A percentile compares a stretch with the other conserved stretches of the same genome.
Conservation (phyloP, 495 filamentous ascomycete species). For the Podospora bellae-mahoneyi region DNA sequence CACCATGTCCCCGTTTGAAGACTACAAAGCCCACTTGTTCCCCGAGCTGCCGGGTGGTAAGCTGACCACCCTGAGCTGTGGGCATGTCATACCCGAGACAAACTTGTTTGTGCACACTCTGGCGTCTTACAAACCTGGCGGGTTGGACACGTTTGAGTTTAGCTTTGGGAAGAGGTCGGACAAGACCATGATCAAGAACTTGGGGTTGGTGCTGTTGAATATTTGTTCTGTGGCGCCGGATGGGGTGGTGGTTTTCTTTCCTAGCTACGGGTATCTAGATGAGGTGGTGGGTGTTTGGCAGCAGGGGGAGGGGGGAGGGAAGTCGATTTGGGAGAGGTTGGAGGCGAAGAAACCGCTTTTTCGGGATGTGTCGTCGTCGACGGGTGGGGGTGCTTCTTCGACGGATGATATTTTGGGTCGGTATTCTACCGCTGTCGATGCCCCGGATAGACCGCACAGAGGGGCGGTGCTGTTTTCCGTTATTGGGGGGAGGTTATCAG, state of each 20-base stretch:
- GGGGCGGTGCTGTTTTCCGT: conserved; percentile 88
- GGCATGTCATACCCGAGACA: conserved; percentile 82
- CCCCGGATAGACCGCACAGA: conserved; percentile 14
- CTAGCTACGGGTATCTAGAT: conserved; percentile 86
- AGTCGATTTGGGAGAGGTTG: conserved; percentile 53
- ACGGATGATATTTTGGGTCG: conserved; percentile 65
- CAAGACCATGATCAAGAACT: conserved; percentile 61
- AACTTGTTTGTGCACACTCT: conserved; percentile 73
- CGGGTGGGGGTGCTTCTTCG: conserved; percentile 51
- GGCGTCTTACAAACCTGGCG: conserved; percentile 33
- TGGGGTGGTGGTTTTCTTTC: conserved; percentile 94
- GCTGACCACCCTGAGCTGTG: conserved; percentile 81
- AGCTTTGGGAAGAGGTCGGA: conserved; percentile 72
- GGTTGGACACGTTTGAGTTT: conserved; percentile 72
- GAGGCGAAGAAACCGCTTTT: conserved; percentile 63
- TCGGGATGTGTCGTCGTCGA: conserved; percentile 41
- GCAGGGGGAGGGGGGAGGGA: conserved; percentile 18
- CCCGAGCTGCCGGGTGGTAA: conserved; percentile 62
- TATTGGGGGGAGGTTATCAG: conserved; percentile 90
- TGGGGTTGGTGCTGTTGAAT: conserved; percentile 69
- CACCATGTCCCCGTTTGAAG: conserved; percentile 95
- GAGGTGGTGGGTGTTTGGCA: conserved; percentile 69
- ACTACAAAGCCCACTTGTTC: conserved; percentile 82
- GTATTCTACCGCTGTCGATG: conserved; percentile 67
- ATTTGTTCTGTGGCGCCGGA: conserved; percentile 74